Evolutionary conservation across 768 basidiomycete genomes (phyloP).

Genomic region (Calvatia gigantea): DNA sequence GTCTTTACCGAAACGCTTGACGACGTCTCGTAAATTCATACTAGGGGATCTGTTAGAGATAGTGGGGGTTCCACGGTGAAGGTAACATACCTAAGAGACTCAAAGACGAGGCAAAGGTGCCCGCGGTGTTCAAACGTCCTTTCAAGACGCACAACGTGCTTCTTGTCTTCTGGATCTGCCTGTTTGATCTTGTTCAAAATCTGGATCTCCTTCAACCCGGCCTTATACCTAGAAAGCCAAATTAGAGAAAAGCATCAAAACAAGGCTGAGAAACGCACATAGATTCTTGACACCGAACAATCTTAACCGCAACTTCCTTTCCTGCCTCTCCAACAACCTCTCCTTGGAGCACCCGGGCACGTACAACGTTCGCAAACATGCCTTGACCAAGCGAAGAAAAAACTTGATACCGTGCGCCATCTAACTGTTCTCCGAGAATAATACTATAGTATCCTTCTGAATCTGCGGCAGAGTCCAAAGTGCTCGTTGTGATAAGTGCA

Average conservation of each 20-base stretch:
- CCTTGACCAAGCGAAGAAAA: slow-evolving; percentile 95
- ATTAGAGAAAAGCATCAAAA: neutral
- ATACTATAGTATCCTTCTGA: slow-evolving; percentile 94
- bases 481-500: slow-evolving; percentile 65
- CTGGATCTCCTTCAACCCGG: slow-evolving; percentile 87
- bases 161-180: slow-evolving; percentile 95
- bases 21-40: slow-evolving; percentile 97
- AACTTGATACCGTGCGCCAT: slow-evolving; percentile 90
- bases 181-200: slow-evolving; percentile 85
- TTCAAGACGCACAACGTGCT: slow-evolving; percentile 91
- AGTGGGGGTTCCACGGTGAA: neutral
- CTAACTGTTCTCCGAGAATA: slow-evolving; percentile 91
- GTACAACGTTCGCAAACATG: slow-evolving; percentile 97
- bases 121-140: slow-evolving; percentile 96
- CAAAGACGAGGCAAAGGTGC: slow-evolving; percentile 94
- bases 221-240: slow-evolving; percentile 72
- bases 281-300: slow-evolving; percentile 91
- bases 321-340: slow-evolving; percentile 50
- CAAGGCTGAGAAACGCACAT: slow-evolving; percentile 59
- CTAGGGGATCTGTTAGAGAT: slow-evolving; percentile 34
- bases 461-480: slow-evolving; percentile 88
- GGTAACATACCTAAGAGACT: slow-evolving; percentile 73
- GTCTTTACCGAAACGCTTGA: slow-evolving; percentile 98
- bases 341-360: slow-evolving; percentile 74
- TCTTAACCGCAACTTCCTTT: slow-evolving; percentile 94